Evolutionary conservation across 805 yeast genomes (phyloP).

Genomic region (Metschnikowia dekortorum): DNA sequence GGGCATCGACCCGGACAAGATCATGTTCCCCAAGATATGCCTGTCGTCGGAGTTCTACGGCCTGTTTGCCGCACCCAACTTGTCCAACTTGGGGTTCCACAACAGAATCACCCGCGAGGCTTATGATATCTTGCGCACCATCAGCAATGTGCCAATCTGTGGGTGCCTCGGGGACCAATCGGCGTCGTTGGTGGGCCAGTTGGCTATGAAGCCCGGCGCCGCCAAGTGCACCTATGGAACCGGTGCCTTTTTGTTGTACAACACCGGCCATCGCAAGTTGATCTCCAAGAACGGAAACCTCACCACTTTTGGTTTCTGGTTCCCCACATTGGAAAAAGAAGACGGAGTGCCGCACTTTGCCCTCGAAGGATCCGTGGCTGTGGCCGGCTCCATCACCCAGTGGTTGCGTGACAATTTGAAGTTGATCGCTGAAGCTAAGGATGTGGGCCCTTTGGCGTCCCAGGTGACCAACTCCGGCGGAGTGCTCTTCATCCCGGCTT

Average conservation of each 20-base stretch:
- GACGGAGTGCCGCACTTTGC: slow-evolving; percentile 71
- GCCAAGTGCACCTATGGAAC: slow-evolving; percentile 97
- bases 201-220: slow-evolving; percentile 76
- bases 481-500: slow-evolving; percentile 92
- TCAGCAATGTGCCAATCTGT: slow-evolving; percentile 67
- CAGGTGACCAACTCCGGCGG: slow-evolving; percentile 82
- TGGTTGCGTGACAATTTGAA: slow-evolving; percentile 92
- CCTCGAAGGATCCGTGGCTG: slow-evolving; percentile 92
- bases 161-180: slow-evolving; percentile 95
- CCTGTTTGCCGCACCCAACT: slow-evolving; percentile 57
- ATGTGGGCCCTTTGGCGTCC: slow-evolving; percentile 86
- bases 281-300: slow-evolving; percentile 76
- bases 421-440: slow-evolving; percentile 74
- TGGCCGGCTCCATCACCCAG: slow-evolving; percentile 90
- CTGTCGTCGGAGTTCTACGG: slow-evolving; percentile 81
- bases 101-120: slow-evolving; percentile 51
- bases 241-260: slow-evolving; percentile 86
- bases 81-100: slow-evolving; percentile 48
- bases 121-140: slow-evolving; percentile 42
- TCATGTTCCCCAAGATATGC: slow-evolving; percentile 69
- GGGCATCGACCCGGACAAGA: slow-evolving; percentile 65
- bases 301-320: slow-evolving; percentile 89
- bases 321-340: slow-evolving; percentile 56
- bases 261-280: slow-evolving; percentile 73
- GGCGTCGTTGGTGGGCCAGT: slow-evolving; percentile 88